phyloP scores from a whole-genome alignment of 1,139 yeast genomes.

The Sugiyamaella paludigena region DNA sequence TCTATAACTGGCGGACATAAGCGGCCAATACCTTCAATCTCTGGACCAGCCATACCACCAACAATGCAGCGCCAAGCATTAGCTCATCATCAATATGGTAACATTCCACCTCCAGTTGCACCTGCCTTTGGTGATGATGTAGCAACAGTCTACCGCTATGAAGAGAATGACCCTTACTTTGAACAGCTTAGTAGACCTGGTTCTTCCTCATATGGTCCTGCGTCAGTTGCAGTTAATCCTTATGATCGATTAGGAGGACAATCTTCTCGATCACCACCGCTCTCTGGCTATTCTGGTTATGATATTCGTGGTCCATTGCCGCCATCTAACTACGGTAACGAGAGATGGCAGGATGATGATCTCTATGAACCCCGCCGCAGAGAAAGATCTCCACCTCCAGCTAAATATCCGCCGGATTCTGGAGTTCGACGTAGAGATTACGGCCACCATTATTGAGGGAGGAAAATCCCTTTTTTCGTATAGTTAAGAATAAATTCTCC shows the following conservation, averaged over 20 bases:
- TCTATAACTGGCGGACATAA: constrained; percentile 11
- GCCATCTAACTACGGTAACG: constrained; percentile 5
- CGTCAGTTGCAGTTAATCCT: not conserved
- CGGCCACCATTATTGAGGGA: constrained; percentile 3
- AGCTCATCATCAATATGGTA: not conserved
- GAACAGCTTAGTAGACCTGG: not conserved
- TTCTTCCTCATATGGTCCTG: no score
- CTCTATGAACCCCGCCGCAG: constrained; percentile 8
- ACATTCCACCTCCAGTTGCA: not conserved
- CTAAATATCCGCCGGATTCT: not conserved
- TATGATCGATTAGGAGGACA: not conserved
- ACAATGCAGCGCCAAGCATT: not conserved
- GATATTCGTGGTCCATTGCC: constrained; percentile 4
- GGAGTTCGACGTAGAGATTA: constrained; percentile 7
- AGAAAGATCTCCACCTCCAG: constrained; percentile 7
- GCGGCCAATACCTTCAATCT: not conserved
- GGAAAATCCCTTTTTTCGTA: not conserved
- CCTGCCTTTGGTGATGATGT: constrained; percentile 3
- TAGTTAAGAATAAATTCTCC: no score
- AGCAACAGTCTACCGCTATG: not conserved
- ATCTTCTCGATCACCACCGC: not conserved
- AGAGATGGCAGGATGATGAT: constrained; percentile 11
- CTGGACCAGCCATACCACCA: constrained; percentile 2
- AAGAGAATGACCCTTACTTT: not conserved
- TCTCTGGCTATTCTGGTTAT: not conserved